These are phyloP conservation scores for Solanum rostratum DNA, from an alignment of 257 asterid species.

Conservation along the genomic window DNA sequence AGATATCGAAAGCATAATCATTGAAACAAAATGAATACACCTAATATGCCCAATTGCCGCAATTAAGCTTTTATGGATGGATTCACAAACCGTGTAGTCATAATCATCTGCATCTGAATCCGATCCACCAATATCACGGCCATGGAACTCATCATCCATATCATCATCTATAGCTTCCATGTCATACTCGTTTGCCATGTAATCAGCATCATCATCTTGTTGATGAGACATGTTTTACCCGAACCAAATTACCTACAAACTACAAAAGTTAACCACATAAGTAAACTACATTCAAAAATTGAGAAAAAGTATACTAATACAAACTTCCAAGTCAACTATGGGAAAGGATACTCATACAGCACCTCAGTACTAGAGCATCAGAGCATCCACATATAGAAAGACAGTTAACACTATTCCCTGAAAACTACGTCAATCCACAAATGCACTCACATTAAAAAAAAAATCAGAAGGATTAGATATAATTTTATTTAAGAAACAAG, in stretches of 20 bases:
- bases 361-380: background rate
- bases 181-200: slow-evolving; percentile 75
- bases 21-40: background rate
- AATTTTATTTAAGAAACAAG: background rate
- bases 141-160: slow-evolving; percentile 46
- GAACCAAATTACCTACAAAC: background rate
- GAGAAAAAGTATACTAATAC: background rate
- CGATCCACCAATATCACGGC: slow-evolving; percentile 45
- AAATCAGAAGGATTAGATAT: background rate
- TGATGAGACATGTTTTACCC: slow-evolving; percentile 49
- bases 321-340: background rate
- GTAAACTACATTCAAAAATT: background rate
- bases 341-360: background rate
- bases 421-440: background rate
- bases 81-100: slow-evolving; percentile 46
- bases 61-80: background rate
- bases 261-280: background rate
- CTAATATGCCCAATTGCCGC: background rate
- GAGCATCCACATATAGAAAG: background rate
- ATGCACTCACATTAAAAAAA: background rate
- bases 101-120: slow-evolving; percentile 81
- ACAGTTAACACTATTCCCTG: background rate
- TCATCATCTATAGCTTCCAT: slow-evolving; percentile 73
- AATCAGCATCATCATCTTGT: slow-evolving; percentile 48
- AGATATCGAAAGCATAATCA: background rate